Percentiles rank a stretch among this genome's conserved stretches.
Evolutionary conservation across 192 early-diverging fungal species (phyloP).

Genomic region (Mycoemilia scoparia): DNA sequence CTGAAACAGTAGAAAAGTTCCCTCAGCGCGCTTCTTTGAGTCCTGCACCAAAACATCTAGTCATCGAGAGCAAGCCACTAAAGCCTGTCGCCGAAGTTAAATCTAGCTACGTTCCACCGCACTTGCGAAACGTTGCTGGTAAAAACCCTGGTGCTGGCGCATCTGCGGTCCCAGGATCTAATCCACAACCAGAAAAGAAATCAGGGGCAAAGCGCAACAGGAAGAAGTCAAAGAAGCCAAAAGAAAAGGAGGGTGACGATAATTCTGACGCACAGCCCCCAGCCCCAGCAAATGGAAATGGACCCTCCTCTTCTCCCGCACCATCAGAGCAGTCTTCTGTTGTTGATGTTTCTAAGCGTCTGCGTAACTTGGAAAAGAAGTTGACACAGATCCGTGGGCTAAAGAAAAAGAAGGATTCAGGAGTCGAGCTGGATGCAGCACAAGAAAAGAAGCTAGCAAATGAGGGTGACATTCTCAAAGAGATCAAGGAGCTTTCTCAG

Average conservation of each 20-base stretch:
- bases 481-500: neutral
- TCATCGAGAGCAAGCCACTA: constrained; percentile 24
- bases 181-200: constrained; percentile 2
- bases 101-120: constrained; percentile 1
- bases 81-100: constrained; percentile 5
- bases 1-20: constrained; percentile 39
- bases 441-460: constrained; percentile 29
- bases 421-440: constrained; percentile 65
- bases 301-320: constrained; percentile 4
- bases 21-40: constrained; percentile 62
- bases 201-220: constrained; percentile 47
- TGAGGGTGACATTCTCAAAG: neutral
- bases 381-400: constrained; percentile 76
- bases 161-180: constrained; percentile 12
- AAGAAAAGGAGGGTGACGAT: constrained; percentile 33
- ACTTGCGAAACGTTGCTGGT: too few relatives aligned
- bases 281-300: constrained; percentile 6
- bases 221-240: constrained; percentile 61
- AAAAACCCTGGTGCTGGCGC: constrained; percentile 4
- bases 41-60: constrained; percentile 44
- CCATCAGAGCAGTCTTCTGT: constrained; percentile 10
- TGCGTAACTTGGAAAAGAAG: constrained; percentile 80
- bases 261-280: constrained; percentile 4
- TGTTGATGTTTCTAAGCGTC: constrained; percentile 68
- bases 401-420: constrained; percentile 53